Percentiles rank a stretch among this genome's conserved stretches.
Conservation (phyloP, 257 asterid genomes). For the Mitragyna speciosa region DNA sequence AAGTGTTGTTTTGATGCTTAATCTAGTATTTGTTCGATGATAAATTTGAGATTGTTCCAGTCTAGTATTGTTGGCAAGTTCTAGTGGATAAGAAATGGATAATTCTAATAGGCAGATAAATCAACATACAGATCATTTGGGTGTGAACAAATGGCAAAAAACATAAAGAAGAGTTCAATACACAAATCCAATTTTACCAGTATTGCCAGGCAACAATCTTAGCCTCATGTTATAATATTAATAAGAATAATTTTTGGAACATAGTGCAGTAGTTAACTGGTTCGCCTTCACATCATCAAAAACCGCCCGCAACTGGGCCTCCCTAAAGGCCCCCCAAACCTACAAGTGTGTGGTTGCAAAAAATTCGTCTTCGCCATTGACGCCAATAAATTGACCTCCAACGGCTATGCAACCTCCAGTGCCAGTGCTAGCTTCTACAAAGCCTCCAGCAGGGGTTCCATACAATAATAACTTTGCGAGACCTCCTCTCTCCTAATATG, state of each 20-base stretch:
- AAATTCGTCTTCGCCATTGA: constrained; percentile 89
- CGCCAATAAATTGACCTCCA: constrained; percentile 62
- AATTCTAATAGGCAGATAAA: constrained; percentile 52
- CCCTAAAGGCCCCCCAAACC: constrained; percentile 66
- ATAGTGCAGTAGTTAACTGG: constrained; percentile 88
- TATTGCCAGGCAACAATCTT: constrained; percentile 74
- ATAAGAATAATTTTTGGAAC: constrained; percentile 86
- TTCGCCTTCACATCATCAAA: constrained; percentile 62
- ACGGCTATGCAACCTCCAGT: constrained; percentile 50
- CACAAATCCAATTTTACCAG: constrained; percentile 69
- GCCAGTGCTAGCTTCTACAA: constrained; percentile 39
- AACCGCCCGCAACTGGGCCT: constrained; percentile 50
- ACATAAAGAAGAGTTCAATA: constrained; percentile 79
- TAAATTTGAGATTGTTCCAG: not conserved
- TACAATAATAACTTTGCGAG: constrained; percentile 46
- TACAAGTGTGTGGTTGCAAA: constrained; percentile 65
- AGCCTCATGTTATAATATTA: constrained; percentile 89
- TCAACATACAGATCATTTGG: constrained; percentile 62
- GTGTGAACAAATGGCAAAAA: constrained; percentile 82
- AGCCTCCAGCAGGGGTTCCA: constrained; percentile 39
- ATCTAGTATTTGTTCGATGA: not conserved
- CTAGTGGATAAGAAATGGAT: constrained; percentile 43
- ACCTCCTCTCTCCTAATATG: constrained; percentile 52
- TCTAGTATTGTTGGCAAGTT: constrained; percentile 3
- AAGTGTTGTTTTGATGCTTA: constrained; percentile 3